Base-by-base conservation (phyloP, 768 basidiomycete species). In the Hericium rajendrae region DNA sequence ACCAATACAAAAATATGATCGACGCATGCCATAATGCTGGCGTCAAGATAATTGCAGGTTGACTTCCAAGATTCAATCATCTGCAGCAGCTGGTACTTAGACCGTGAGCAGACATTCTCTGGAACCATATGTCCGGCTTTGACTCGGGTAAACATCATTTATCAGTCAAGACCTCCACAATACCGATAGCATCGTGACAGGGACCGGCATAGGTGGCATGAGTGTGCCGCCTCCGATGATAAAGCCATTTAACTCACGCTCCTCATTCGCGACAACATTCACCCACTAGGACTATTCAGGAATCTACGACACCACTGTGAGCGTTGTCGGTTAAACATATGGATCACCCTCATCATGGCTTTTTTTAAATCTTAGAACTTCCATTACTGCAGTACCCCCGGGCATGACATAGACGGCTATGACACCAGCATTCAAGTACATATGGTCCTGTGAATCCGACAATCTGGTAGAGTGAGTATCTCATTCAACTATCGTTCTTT, bases 91-190 rank as follows among this genome's bases (percentile, higher is more conserved):
- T 38, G n/a, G 6, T 39, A 39, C 39, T 11, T 10, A 52, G 18
- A 2, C 56, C 20, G 26, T 1, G 37, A 11, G n/a, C 46, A 73
- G 73, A 67, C 78, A 82, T 81, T 0, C 69, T 87, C 28, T 80
- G 78, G 68, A 86, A 87, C 67, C 85, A 87, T 64, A 86, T 86
- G 85, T 67, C 81, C 2, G 81, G 75, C 0, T 24, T 60, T 2
- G 72, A 77, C 48, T 75, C 73, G 22, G 41, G 54, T 54, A 26
- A 9, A 22, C 13, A 8, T 39, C n/a, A 13, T 46, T 20, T 11
- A 6, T 32, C 32, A 32, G 12, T 46, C 12, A 24, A 38, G 4
- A 13, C 8, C 37, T 53, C 2, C 16, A 53, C 18, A 15, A n/a
- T 37, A 39, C n/a, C 40, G 11, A 46, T n/a, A 12, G 28, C 2